Percentiles rank a stretch among this genome's conserved stretches.
Evolutionary conservation across 1,284 basidiomycete species (phyloP).

Genomic region (Trichosporon inkin): DNA sequence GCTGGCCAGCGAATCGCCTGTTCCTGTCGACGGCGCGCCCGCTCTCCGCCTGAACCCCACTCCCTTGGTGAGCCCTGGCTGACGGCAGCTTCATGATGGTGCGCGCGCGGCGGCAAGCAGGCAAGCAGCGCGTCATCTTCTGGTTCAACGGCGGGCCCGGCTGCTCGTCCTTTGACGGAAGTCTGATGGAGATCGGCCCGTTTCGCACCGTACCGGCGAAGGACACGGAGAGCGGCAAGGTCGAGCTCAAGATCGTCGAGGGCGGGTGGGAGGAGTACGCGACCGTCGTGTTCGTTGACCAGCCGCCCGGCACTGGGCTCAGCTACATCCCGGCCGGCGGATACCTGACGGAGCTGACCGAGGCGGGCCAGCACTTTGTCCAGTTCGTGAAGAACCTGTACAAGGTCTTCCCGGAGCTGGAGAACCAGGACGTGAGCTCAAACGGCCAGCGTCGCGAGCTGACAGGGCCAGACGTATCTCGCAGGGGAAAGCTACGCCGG

Average conservation of each 20-base stretch:
- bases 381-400: conserved; percentile 86
- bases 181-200: conserved; percentile 97
- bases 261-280: conserved; percentile 99
- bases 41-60: neutral
- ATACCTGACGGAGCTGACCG: conserved; percentile 71
- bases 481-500: conserved; percentile 95
- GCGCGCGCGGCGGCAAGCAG: conserved; percentile 78
- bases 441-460: neutral
- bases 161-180: conserved; percentile 93
- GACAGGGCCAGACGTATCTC: conserved; percentile 71
- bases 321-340: conserved; percentile 82
- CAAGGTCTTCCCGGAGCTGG: conserved; percentile 82
- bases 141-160: conserved; percentile 98
- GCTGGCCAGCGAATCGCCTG: too few relatives aligned
- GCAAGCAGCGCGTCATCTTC: conserved; percentile 82
- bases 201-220: conserved; percentile 61
- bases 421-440: conserved; percentile 69
- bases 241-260: conserved; percentile 69
- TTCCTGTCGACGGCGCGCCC: too few relatives aligned
- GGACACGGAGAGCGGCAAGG: conserved; percentile 55
- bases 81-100: conserved; percentile 71
- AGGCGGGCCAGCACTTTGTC: conserved; percentile 76
- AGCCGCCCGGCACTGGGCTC: conserved; percentile 92
- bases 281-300: conserved; percentile 95
- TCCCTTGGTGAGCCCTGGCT: neutral